A percentile compares a stretch with the other conserved stretches of the same genome.
Evolutionary conservation across 148 eudicot species (phyloP).

Genomic region (Limonium bicolor): DNA sequence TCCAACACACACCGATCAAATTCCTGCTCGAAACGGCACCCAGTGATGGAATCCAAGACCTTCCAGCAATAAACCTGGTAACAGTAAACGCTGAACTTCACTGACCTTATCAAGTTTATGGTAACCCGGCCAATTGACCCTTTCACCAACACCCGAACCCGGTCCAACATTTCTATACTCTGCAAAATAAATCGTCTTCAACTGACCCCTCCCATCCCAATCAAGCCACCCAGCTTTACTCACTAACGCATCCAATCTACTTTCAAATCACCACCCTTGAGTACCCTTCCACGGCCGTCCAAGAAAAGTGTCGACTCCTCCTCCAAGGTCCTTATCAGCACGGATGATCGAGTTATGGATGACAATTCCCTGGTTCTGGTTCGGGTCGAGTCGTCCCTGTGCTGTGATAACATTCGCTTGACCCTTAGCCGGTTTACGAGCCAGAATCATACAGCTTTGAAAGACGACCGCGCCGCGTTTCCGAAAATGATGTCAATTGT

Average conservation of each 20-base stretch:
- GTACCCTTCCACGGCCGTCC: conserved; percentile 69
- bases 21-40: conserved; percentile 53
- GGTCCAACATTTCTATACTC: conserved; percentile 49
- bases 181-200: conserved; percentile 36
- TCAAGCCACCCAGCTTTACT: conserved; percentile 35
- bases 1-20: too few relatives aligned
- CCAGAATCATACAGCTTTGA: conserved; percentile 39
- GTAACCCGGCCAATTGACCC: conserved; percentile 57
- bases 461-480: conserved; percentile 49
- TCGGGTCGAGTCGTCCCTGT: conserved; percentile 42
- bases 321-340: conserved; percentile 36
- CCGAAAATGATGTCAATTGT: conserved; percentile 69
- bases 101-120: conserved; percentile 15
- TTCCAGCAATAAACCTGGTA: conserved; percentile 36
- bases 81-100: conserved; percentile 24
- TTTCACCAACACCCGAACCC: conserved; percentile 14
- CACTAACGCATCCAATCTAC: conserved; percentile 18
- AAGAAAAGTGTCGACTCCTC: conserved; percentile 22
- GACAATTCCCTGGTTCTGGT: conserved; percentile 55
- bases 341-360: conserved; percentile 37
- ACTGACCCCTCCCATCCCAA: conserved; percentile 18
- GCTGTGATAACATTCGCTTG: conserved; percentile 44
- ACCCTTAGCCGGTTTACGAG: conserved; percentile 23
- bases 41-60: conserved; percentile 45
- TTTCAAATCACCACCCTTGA: conserved; percentile 36